Conservation (phyloP, 1,284 basidiomycete species). For the Ustilago sp. region DNA sequence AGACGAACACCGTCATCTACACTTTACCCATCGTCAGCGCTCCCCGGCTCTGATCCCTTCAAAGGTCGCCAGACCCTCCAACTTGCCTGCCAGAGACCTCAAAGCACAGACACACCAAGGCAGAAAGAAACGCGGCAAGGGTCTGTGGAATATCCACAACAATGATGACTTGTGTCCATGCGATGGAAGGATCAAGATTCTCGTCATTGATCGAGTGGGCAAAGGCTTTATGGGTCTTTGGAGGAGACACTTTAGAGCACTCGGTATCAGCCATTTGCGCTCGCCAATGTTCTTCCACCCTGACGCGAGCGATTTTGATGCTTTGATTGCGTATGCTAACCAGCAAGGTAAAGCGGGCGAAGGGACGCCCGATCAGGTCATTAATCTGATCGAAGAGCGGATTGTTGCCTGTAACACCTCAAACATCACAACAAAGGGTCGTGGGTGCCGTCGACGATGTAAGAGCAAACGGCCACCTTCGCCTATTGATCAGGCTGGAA, state of each 20-base stretch:
- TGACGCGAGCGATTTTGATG: conserved; percentile 68
- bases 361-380: conserved; percentile 34
- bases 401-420: conserved; percentile 8
- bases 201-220: conserved; percentile 60
- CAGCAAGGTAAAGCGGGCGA: conserved; percentile 31
- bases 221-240: conserved; percentile 59
- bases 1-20: conserved; percentile 63
- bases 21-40: conserved; percentile 54
- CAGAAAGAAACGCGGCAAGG: conserved; percentile 7
- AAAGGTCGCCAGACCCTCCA: conserved; percentile 16
- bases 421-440: not conserved
- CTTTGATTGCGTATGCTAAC: conserved; percentile 66
- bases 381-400: conserved; percentile 25
- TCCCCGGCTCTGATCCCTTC: conserved; percentile 19
- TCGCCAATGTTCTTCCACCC: conserved; percentile 71
- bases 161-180: conserved; percentile 22
- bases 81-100: not conserved
- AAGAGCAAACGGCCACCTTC: conserved; percentile 8
- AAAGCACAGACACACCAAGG: conserved; percentile 10
- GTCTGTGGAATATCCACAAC: conserved; percentile 4
- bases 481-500: not conserved
- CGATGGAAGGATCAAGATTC: conserved; percentile 50
- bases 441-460: conserved; percentile 5
- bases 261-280: conserved; percentile 65
- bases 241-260: conserved; percentile 50